A percentile compares a stretch with the other conserved stretches of the same genome.
Conservation (phyloP, 108 stramenopile genomes). For the Schizochytrium sp. region DNA sequence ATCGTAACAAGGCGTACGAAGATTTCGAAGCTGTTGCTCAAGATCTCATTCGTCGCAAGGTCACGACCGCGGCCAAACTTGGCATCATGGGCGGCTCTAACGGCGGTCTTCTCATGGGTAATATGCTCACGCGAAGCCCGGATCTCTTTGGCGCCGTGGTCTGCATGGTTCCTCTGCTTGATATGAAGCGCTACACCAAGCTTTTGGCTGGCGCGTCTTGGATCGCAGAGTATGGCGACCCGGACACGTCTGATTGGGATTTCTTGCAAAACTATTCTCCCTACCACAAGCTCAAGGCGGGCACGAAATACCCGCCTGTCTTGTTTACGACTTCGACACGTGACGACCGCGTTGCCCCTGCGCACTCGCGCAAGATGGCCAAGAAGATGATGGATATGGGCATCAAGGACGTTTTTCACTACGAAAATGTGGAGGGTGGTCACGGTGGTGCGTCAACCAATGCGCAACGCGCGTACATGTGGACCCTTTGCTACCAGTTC, state of each 20-base stretch:
- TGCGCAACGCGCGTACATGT: not conserved
- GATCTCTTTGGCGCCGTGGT: slow-evolving; percentile 87
- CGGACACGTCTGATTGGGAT: slow-evolving; percentile 84
- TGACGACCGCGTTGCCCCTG: slow-evolving; percentile 88
- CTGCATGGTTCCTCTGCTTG: slow-evolving; percentile 85
- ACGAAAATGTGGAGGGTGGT: slow-evolving; percentile 88
- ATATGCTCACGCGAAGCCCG: slow-evolving; percentile 68
- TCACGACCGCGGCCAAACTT: slow-evolving; percentile 70
- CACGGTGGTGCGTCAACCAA: slow-evolving; percentile 63
- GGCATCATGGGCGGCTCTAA: slow-evolving; percentile 90
- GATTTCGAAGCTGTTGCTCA: slow-evolving; percentile 85
- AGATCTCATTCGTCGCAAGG: slow-evolving; percentile 58
- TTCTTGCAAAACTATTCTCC: slow-evolving; percentile 66
- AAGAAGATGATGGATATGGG: slow-evolving; percentile 60
- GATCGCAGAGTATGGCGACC: slow-evolving; percentile 95
- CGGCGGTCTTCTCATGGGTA: slow-evolving; percentile 83
- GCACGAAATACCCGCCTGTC: not conserved
- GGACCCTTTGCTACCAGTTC: not conserved
- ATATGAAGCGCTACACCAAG: slow-evolving; percentile 74
- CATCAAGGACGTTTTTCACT: slow-evolving; percentile 67
- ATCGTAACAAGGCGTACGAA: slow-evolving; percentile 82
- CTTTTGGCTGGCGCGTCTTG: slow-evolving; percentile 82
- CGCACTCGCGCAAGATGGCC: slow-evolving; percentile 81
- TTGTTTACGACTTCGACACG: slow-evolving; percentile 44
- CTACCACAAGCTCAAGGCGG: slow-evolving; percentile 67